Percentiles rank a stretch among this genome's conserved stretches.
Evolutionary conservation across 2,329 filamentous ascomycete genomes (phyloP).

Genomic region (Ilyonectria destructans): DNA sequence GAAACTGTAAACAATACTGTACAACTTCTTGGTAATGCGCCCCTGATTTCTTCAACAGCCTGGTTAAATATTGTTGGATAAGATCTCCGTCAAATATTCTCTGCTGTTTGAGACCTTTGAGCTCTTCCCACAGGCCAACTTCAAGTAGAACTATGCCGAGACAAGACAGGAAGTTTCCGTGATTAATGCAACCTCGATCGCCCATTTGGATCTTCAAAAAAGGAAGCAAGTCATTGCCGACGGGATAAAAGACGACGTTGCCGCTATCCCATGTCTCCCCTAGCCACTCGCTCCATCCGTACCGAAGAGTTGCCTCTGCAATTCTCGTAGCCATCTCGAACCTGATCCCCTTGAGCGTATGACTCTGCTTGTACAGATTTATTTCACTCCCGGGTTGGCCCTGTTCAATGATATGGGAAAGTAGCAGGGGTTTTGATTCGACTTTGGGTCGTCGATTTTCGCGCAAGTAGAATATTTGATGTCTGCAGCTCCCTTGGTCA

Average conservation of each 20-base stretch:
- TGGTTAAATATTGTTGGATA: not conserved
- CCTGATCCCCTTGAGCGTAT: conserved; percentile 1
- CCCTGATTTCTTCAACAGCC: not conserved
- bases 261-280: conserved; percentile 19
- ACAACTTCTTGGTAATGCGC: conserved; percentile 25
- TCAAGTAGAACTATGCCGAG: not conserved
- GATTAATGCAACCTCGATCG: not conserved
- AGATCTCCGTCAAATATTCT: not conserved
- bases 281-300: conserved; percentile 30
- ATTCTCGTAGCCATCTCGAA: conserved; percentile 24
- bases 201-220: conserved; percentile 9
- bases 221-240: conserved; percentile 21
- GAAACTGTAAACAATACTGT: conserved; percentile 17
- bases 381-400: not conserved
- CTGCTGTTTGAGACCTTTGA: not conserved
- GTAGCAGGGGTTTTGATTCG: not conserved
- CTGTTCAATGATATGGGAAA: conserved; percentile 19
- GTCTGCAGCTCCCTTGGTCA: conserved; percentile 2
- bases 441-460: conserved; percentile 13
- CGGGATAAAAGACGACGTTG: conserved; percentile 22
- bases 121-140: not conserved
- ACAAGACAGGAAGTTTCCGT: not conserved
- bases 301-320: conserved; percentile 27
- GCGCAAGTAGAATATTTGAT: conserved; percentile 23
- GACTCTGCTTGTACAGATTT: not conserved